Evolutionary conservation across 2,329 filamentous ascomycete species (phyloP), one percentile per base, ranked within the genome.

Genomic region (Phialophora tarda): DNA sequence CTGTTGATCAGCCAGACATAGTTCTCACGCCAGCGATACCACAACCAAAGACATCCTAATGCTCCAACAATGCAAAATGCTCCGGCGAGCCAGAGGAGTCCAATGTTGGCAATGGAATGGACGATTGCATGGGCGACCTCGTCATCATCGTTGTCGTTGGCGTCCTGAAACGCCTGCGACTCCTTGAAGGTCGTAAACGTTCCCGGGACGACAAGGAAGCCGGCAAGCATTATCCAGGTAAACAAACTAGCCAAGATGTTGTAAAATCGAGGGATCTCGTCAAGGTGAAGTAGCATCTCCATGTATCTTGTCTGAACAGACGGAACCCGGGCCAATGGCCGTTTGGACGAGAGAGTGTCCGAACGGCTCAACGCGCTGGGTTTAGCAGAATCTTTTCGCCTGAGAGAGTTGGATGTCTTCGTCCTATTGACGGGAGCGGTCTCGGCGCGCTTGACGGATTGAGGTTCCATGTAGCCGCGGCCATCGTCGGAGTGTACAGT

Each of bases 1-100:
- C 79, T 78, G 71, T 85, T 84, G 8, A 84, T 77, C 24, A 86
- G 76, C 84, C 83, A 87, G 21, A 85, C 78, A 64, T 85, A 85
- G 69, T 86, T 86, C 17, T 73, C 71, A 47, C 79, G 74, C 75
- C 82, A 82, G 23, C 76, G 74, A 59, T 78, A 75, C 67, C 78
- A 83, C n/a, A 86, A 74, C 71, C 75, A 78, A 2, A 78, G 59
- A 71, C 82, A 81, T 3, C 82, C 80, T 0, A 76, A 54, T 1
- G 74, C 71, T 2, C 82, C 82, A 4, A 81, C 64, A 7, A 75
- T 76, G 64, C 83, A 82, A 32, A 80, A 79, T 8, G 79, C 74
- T 17, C 78, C 80, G 1, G 80, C 80, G 14, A 84, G 72, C 30
- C 78, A 81, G 23, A 84, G 74, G 8, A 83, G 73, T 1, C 76